These are phyloP conservation scores for Larix kaempferi DNA, from an alignment of 75 land plant species.

Conservation along the genomic window DNA sequence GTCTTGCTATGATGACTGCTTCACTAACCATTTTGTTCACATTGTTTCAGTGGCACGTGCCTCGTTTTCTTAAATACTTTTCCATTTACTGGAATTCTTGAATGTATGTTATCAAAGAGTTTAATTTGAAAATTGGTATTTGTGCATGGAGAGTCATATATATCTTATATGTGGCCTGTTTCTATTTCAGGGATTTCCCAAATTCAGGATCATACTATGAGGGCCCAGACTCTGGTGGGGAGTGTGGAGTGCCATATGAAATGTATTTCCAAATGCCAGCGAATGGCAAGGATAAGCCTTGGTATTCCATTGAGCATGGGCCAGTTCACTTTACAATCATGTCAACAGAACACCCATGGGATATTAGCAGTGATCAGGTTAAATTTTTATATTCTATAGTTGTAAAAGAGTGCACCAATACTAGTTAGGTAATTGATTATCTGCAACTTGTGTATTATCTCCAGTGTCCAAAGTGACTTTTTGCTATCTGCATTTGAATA, in stretches of 20 bases:
- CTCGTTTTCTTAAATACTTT: not conserved
- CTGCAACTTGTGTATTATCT: no score
- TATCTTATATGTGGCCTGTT: not conserved
- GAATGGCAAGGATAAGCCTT: constrained; percentile 39
- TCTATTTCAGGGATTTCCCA: constrained; percentile 37
- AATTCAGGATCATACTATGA: constrained; percentile 37
- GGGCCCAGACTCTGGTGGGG: constrained; percentile 45
- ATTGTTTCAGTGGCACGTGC: not conserved
- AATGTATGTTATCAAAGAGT: not conserved
- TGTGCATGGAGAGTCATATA: not conserved
- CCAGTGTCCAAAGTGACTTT: no score
- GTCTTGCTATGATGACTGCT: not conserved
- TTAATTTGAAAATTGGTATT: not conserved
- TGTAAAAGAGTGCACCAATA: not conserved
- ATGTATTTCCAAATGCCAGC: constrained; percentile 45
- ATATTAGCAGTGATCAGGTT: constrained; percentile 42
- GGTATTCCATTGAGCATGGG: constrained; percentile 43
- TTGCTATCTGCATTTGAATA: no score
- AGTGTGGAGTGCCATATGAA: constrained; percentile 50
- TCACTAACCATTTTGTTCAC: not conserved
- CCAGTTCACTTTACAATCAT: constrained; percentile 49
- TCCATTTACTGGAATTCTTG: not conserved
- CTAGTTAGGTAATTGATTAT: no score
- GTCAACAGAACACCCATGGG: constrained; percentile 52
- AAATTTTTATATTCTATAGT: not conserved